Conservation (phyloP, 2,329 filamentous ascomycete genomes). For the Coniochaeta sp. region DNA sequence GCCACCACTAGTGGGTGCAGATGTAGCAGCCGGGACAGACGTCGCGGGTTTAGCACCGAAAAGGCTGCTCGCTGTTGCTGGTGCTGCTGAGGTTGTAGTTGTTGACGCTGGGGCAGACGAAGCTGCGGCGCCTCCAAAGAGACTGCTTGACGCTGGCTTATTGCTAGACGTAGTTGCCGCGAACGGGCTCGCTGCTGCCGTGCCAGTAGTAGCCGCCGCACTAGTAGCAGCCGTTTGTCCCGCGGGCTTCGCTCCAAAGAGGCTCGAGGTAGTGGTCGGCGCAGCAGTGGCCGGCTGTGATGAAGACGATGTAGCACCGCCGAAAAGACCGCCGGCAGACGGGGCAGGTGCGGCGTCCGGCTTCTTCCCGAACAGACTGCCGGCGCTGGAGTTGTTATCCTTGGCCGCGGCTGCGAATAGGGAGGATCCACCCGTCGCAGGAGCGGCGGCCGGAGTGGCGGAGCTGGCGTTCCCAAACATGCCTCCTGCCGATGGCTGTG, state of each 20-base stretch:
- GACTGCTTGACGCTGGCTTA: constrained; percentile 6
- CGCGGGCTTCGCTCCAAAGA: constrained; percentile 8
- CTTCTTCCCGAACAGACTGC: not conserved
- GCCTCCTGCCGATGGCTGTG: not conserved
- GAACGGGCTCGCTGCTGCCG: constrained; percentile 7
- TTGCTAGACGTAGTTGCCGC: constrained; percentile 4
- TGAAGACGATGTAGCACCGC: not conserved
- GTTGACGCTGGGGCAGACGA: constrained; percentile 16
- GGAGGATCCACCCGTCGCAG: not conserved
- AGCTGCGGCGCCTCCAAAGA: constrained; percentile 17
- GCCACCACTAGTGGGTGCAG: constrained; percentile 14
- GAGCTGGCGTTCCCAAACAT: constrained; percentile 6
- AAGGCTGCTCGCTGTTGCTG: constrained; percentile 12
- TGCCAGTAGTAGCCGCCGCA: constrained; percentile 10
- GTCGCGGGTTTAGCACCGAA: constrained; percentile 14
- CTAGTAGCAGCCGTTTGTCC: constrained; percentile 6
- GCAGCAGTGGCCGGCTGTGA: not conserved
- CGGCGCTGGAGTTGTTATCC: not conserved
- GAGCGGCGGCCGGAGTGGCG: constrained; percentile 11
- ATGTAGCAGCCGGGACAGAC: constrained; percentile 17
- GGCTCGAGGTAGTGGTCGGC: not conserved
- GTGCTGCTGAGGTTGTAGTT: constrained; percentile 15
- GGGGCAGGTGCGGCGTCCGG: not conserved
- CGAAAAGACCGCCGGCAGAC: not conserved
- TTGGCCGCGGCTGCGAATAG: not conserved